Conservation (phyloP, 139 green algal genomes). For the Picochlorum sp. region DNA sequence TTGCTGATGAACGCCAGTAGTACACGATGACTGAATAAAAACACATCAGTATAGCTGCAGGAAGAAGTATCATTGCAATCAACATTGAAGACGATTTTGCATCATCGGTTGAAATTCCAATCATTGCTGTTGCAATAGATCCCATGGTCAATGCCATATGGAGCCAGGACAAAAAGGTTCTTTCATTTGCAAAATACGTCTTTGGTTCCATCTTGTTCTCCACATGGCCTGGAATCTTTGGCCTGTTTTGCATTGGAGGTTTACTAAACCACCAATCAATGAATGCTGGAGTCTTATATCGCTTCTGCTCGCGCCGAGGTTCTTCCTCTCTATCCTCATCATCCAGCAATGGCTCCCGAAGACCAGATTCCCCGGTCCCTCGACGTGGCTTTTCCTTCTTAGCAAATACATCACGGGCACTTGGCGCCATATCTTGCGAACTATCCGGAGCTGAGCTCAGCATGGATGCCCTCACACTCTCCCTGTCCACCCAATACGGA, state of each 20-base stretch:
- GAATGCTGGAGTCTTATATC: neutral
- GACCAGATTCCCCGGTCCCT: neutral
- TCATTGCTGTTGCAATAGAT: conserved; percentile 63
- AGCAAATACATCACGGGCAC: conserved; percentile 10
- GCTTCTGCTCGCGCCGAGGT: neutral
- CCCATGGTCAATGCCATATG: conserved; percentile 89
- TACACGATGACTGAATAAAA: conserved; percentile 76
- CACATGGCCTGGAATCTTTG: conserved; percentile 4
- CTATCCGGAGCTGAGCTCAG: conserved; percentile 38
- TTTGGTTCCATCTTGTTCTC: conserved; percentile 27
- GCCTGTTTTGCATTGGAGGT: conserved; percentile 4
- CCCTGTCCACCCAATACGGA: conserved; percentile 93
- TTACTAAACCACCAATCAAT: conserved; percentile 32
- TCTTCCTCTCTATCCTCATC: neutral
- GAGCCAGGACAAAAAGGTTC: conserved; percentile 93
- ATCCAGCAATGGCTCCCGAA: neutral
- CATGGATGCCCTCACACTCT: conserved; percentile 56
- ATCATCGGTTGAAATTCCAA: conserved; percentile 47
- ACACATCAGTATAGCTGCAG: conserved; percentile 69
- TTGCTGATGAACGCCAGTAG: conserved; percentile 56
- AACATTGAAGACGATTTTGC: conserved; percentile 19
- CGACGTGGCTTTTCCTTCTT: conserved; percentile 17
- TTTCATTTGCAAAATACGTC: conserved; percentile 94
- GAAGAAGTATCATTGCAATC: conserved; percentile 81
- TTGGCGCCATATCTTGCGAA: conserved; percentile 15